Evolutionary conservation across 2,329 filamentous ascomycete species (phyloP), one percentile per base, ranked within the genome.

Genomic region (Aspergillus novoparasiticus): DNA sequence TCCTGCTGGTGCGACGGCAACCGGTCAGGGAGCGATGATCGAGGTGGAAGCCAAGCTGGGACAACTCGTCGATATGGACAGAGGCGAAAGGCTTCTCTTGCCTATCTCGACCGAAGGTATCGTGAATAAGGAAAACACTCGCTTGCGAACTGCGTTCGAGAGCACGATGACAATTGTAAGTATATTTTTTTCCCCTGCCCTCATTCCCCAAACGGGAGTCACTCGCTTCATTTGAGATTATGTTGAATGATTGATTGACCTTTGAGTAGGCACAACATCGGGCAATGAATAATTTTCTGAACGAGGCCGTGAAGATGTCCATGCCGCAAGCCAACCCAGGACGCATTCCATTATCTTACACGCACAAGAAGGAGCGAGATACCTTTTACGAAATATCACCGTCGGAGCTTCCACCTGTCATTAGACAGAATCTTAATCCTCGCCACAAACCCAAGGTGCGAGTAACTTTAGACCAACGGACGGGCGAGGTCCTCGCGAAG

Each of bases 31-130:
- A 8, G 89, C 93, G 16, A 86, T 92, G 64, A 89, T 97, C 59
- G 95, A 99, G 78, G 91, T 99, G 60, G 95, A 99, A 80, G 95
- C 93, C 11, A 98, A 98, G 77, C 83, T 98, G 55, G 95, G 95
- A 21, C 90, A 88, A 30, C 84, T 98, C 16, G 86, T 94, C 62
- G 89, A 92, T 75, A 88, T 87, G 73, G 86, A 89, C 64, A 91
- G 87, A 8, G 87, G 90, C 61, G 83, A 89, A 54, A 86, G 92
- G n/a, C 81, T 94, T 30, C 81, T 85, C 11, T 79, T 94, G 11
- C 87, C 87, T 6, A 84, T 95, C 5, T 77, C 84, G 26, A 89
- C 91, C 0, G 91, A 95, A 74, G 90, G 87, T 55, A 81, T 96
- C 8, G 78, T 96, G 23, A 82, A 83, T 54, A 85, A 87, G 36